These are phyloP conservation scores for Thoreauomyces humboldtii DNA, from an alignment of 192 early-diverging fungal species.

Conservation along the genomic window DNA sequence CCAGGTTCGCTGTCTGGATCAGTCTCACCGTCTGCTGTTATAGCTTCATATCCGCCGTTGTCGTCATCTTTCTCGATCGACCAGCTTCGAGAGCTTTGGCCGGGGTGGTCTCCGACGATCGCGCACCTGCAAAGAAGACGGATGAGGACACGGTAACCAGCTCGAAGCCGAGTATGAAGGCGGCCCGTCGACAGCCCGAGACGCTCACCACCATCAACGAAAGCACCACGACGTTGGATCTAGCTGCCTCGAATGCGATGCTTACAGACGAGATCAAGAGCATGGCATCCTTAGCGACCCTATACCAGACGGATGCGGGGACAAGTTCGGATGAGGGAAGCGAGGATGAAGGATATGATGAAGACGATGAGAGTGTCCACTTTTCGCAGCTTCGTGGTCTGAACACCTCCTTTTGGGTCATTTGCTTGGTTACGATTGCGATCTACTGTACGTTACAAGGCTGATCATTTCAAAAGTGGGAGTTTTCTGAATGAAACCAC, in stretches of 20 bases:
- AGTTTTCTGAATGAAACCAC: neutral
- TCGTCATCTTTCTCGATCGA: slow-evolving; percentile 46
- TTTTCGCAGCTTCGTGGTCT: slow-evolving; percentile 34
- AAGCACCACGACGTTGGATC: too few relatives aligned
- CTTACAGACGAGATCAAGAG: too few relatives aligned
- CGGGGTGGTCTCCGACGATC: slow-evolving; percentile 40
- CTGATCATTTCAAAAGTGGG: neutral
- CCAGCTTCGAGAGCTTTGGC: slow-evolving; percentile 40
- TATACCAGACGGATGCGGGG: too few relatives aligned
- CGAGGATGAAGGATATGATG: slow-evolving; percentile 39
- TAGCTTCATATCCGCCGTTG: slow-evolving; percentile 39
- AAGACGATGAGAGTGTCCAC: slow-evolving; percentile 45
- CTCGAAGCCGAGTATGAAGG: neutral
- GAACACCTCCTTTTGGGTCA: slow-evolving; percentile 44
- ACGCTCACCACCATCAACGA: neutral
- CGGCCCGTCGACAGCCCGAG: neutral
- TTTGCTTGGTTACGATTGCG: slow-evolving; percentile 49
- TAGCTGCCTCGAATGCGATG: too few relatives aligned
- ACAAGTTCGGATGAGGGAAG: slow-evolving; percentile 13
- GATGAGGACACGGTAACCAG: too few relatives aligned
- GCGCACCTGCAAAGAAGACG: too few relatives aligned
- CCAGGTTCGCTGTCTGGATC: slow-evolving; percentile 48
- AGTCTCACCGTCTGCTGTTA: slow-evolving; percentile 47
- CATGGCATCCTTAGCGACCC: too few relatives aligned
- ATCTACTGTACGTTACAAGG: slow-evolving; percentile 43